phyloP scores from a whole-genome alignment of 2,329 filamentous ascomycete genomes.

The Pleoardoris graminearum region DNA sequence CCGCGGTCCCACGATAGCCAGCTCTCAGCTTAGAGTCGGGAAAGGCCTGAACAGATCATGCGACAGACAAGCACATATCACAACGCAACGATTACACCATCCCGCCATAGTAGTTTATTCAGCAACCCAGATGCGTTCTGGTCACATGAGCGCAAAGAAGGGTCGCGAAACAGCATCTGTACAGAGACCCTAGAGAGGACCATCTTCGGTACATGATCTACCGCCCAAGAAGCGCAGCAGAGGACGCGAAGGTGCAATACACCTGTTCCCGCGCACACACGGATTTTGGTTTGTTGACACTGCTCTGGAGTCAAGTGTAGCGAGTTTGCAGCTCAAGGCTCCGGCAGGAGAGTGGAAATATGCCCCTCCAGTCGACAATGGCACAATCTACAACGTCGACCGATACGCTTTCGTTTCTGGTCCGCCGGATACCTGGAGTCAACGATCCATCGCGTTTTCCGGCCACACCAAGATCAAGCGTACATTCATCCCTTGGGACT shows the following conservation, averaged over 20 bases:
- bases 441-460: conserved; percentile 55
- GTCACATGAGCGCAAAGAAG: conserved; percentile 49
- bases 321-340: conserved; percentile 53
- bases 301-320: conserved; percentile 55
- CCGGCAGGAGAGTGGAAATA: conserved; percentile 53
- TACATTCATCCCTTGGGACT: conserved; percentile 44
- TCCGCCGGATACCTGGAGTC: conserved; percentile 53
- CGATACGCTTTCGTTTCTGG: conserved; percentile 47
- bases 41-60: too few relatives aligned
- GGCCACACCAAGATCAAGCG: conserved; percentile 50
- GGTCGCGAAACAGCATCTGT: conserved; percentile 45
- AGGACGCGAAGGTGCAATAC: conserved; percentile 43
- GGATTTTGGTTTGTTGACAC: conserved; percentile 53
- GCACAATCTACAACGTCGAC: conserved; percentile 57
- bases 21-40: conserved; percentile 40
- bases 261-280: conserved; percentile 55
- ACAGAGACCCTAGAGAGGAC: conserved; percentile 43
- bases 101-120: conserved; percentile 47
- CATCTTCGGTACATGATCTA: conserved; percentile 50
- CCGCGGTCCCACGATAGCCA: conserved; percentile 49
- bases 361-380: conserved; percentile 51
- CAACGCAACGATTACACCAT: too few relatives aligned
- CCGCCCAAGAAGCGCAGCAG: conserved; percentile 46
- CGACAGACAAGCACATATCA: too few relatives aligned
- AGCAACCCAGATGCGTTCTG: conserved; percentile 47